These are phyloP conservation scores for Epichloe brachyelytri DNA, from an alignment of 2,329 filamentous ascomycete genomes.

Conservation along the genomic window DNA sequence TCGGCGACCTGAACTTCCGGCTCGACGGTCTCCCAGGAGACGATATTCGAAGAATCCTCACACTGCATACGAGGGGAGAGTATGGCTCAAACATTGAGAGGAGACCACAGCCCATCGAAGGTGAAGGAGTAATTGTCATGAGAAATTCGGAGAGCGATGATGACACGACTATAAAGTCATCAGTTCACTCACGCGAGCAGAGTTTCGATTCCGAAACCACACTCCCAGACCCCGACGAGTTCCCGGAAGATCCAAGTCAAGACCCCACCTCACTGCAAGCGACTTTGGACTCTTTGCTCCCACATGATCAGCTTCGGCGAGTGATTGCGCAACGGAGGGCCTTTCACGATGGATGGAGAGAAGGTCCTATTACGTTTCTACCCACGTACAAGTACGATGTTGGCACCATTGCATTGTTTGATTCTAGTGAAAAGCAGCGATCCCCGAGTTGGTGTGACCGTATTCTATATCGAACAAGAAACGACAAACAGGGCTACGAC, in stretches of 20 bases:
- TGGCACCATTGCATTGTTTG: conserved; percentile 83
- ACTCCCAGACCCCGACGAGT: conserved; percentile 53
- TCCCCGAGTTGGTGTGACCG: conserved; percentile 96
- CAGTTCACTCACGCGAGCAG: conserved; percentile 19
- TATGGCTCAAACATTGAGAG: conserved; percentile 43
- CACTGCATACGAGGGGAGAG: conserved; percentile 68
- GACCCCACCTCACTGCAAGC: conserved; percentile 82
- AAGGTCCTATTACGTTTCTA: conserved; percentile 77
- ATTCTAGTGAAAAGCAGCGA: conserved; percentile 87
- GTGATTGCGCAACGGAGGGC: conserved; percentile 64
- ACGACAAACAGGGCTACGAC: conserved; percentile 55
- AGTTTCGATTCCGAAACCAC: conserved; percentile 28
- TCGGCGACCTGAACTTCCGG: conserved; percentile 91
- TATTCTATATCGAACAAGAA: conserved; percentile 71
- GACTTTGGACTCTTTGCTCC: conserved; percentile 72
- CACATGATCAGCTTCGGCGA: conserved; percentile 74
- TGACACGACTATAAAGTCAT: conserved; percentile 24
- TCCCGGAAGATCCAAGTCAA: conserved; percentile 51
- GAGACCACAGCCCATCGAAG: conserved; percentile 26
- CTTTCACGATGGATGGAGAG: conserved; percentile 85
- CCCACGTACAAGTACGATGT: conserved; percentile 98
- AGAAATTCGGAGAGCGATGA: conserved; percentile 33
- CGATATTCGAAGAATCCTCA: conserved; percentile 75
- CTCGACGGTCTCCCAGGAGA: conserved; percentile 79
- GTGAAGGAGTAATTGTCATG: conserved; percentile 38